Base-by-base conservation (phyloP, 371 early-diverging fungal genomes). In the Polyrhizophydium stewartii region DNA sequence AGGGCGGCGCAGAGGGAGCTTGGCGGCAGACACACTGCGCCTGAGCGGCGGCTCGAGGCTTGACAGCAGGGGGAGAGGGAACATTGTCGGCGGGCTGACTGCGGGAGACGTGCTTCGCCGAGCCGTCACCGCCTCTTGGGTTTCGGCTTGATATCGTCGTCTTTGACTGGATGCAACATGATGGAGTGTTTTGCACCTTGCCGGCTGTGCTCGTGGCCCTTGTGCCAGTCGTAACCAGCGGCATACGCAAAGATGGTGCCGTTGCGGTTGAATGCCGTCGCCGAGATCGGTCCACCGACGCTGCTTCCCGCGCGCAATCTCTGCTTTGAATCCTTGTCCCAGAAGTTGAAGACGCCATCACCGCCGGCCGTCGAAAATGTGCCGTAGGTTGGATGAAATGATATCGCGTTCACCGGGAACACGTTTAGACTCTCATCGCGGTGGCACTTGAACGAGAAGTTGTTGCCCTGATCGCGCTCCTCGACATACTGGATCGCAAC, bases 181-280 rank as follows among this genome's bases (percentile, higher is more conserved):
- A 93, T 84, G 53, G 83, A 82, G 69, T 83, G 80, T 57, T 70
- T 74, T 22, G 58, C 28, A 13, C 68, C 61, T 43, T 63, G 59
- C 58, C 66, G 59, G 55, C 67, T 31, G 35, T 71, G 59, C 58
- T 76, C 84, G 59, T 75, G 72, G 30, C 75, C 99, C 83, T 94
- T 96, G 71, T 86, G 81, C 99, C 99, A 99, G 74, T 99, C 99
- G 71, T 99, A 96, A 32, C 93, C 87, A 22, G 87, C 79, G 1
- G 93, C 94, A 70, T 98, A 98, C 17, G 96, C 96, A 69, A 95
- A 94, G 56, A 94, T 90, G 31, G 75, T 81, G 35, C 97, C 97
- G 45, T 88, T 89, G 30, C 85, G 78, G 69, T 90, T 94, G 71
- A 97, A 96, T 0, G 91, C 82, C 6, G 92, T 84, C 45, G 87